Conservation (phyloP, 345 rosid genomes). For the Eucalyptus polyanthemos region DNA sequence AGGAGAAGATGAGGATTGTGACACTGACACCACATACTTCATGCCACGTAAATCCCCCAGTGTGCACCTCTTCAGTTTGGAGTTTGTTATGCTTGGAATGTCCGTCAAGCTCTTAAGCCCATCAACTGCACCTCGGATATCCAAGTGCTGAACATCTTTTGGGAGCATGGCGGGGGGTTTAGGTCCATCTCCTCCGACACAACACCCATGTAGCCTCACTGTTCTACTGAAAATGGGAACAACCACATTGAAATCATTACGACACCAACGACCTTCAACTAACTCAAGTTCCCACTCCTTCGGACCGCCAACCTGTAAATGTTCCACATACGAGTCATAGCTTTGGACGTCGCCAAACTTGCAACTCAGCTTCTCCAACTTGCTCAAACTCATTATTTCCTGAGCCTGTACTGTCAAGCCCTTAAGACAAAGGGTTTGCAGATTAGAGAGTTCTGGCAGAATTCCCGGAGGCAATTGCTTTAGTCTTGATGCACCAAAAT, state of each 20-base stretch:
- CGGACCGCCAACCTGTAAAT: neutral
- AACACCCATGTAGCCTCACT: neutral
- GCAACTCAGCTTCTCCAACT: neutral
- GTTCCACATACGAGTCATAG: neutral
- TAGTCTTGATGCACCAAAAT: neutral
- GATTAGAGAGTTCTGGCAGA: neutral
- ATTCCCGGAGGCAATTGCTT: neutral
- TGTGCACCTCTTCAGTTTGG: neutral
- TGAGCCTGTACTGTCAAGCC: too few species aligned
- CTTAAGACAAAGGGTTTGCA: neutral
- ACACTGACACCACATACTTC: neutral
- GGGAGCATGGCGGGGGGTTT: neutral
- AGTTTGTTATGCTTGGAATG: neutral
- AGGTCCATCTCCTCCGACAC: neutral
- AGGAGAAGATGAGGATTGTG: neutral
- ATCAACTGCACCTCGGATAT: neutral
- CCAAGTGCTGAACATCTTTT: neutral
- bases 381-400: neutral
- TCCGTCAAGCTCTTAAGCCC: neutral
- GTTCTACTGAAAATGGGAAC: neutral
- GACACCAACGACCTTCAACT: rapidly evolving
- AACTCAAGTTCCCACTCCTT: neutral
- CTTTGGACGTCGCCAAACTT: neutral
- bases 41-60: neutral
- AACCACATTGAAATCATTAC: rapidly evolving